These are phyloP conservation scores for Neurospora crassa DNA, from an alignment of 2,329 filamentous ascomycete species.

Conservation along the genomic window DNA sequence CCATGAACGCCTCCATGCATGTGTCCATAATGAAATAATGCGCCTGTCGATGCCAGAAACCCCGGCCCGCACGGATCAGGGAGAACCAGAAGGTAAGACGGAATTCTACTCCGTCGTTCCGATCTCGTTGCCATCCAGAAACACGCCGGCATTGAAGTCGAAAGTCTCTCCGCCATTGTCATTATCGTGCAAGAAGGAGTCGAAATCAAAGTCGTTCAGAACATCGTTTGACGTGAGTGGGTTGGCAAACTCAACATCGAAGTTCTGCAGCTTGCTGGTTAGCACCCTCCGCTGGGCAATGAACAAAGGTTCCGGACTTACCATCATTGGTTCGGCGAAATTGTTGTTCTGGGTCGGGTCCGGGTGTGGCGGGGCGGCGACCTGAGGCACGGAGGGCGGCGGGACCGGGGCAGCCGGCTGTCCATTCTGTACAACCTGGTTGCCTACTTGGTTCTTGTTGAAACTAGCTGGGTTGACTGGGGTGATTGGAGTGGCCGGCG, in stretches of 20 bases:
- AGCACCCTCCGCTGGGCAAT: conserved; percentile 6
- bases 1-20: not conserved
- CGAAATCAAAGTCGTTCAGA: conserved; percentile 58
- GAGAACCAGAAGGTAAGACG: conserved; percentile 2
- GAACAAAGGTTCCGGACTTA: conserved; percentile 24
- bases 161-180: conserved; percentile 40
- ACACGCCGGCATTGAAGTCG: conserved; percentile 44
- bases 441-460: conserved; percentile 33
- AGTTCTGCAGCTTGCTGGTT: conserved; percentile 26
- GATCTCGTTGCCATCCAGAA: conserved; percentile 49
- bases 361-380: conserved; percentile 34
- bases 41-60: not conserved
- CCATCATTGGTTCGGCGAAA: conserved; percentile 29
- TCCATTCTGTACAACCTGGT: conserved; percentile 30
- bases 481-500: conserved; percentile 56
- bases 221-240: conserved; percentile 45
- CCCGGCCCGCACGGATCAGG: not conserved
- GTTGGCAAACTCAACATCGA: conserved; percentile 46
- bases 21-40: not conserved
- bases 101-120: conserved; percentile 39
- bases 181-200: conserved; percentile 55
- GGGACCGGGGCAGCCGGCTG: conserved; percentile 35
- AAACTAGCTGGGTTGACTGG: conserved; percentile 45
- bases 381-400: conserved; percentile 32
- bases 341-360: conserved; percentile 40